Evolutionary conservation across 202 grass and related monocot species (phyloP), one percentile per base, ranked within the genome.

Genomic region (Hordeum pubiflorum): DNA sequence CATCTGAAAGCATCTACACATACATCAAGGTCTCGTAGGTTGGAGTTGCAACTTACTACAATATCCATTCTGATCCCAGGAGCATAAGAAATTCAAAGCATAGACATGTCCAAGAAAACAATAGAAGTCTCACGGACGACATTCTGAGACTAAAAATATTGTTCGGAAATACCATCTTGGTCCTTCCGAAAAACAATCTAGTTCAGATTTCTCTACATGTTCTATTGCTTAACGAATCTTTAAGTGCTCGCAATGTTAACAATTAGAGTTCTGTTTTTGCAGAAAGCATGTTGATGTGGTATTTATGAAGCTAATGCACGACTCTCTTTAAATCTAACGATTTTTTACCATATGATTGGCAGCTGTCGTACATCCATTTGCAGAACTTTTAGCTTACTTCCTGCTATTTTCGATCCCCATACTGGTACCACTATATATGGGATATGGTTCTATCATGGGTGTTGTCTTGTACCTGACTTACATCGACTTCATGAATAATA

Each of bases 401-500:
- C 43, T 88, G 21, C 18, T 93, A 37, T 93, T 90, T 38, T 56
- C 86, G 0, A 86, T 88, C 24, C 76, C 91, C 2, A 79, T 71
- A 17, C 3, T 90, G 32, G 52, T 73, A 1, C 38, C 88, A 7
- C 9, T 80, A 18, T 7, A 75, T 29, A 88, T 83, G 74, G 82
- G 85, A 9, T 71, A 76, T 69, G 83, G 65, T 50, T 93, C 86
- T 56, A 55, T 86, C 56, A 14, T 90, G 21, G 50, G 27, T 0
- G 0, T 39, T 44, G 1, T 84, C 7, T 55, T 72, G 10, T 93
- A 88, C 58, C 41, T 85, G 13, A 3, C 32, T 29, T 87, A 82
- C 55, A 72, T 88, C 24, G 88, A 93, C 68, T 90, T 93, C 79
- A 93, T 93, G 91, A 93, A 90, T 79, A 93, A 93, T 69, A 84